Evolutionary conservation across 441 rosid species (phyloP).

Genomic region (Geranium incanum): DNA sequence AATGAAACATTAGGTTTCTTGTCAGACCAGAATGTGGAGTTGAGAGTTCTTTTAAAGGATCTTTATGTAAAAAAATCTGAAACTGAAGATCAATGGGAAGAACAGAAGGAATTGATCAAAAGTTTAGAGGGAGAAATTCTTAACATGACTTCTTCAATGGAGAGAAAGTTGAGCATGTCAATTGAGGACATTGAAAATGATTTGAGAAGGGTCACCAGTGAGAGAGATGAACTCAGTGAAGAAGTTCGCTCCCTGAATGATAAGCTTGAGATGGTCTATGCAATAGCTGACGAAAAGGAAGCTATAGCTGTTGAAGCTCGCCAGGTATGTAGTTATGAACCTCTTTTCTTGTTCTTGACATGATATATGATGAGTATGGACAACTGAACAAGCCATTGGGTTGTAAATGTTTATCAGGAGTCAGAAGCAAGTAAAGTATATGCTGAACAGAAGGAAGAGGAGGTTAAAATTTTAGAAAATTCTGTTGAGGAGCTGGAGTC

Average conservation of each 20-base stretch:
- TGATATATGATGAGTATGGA: background rate
- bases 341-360: slow-evolving; percentile 16
- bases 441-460: slow-evolving; percentile 87
- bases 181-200: slow-evolving; percentile 48
- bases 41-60: slow-evolving; percentile 56
- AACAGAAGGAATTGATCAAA: slow-evolving; percentile 58
- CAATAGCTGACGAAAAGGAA: slow-evolving; percentile 81
- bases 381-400: background rate
- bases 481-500: slow-evolving; percentile 90
- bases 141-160: slow-evolving; percentile 46
- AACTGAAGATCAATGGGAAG: slow-evolving; percentile 64
- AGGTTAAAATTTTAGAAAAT: slow-evolving; percentile 75
- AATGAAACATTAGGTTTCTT: slow-evolving; percentile 46
- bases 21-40: slow-evolving; percentile 62
- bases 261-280: slow-evolving; percentile 61
- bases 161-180: slow-evolving; percentile 38
- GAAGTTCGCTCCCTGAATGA: slow-evolving; percentile 57
- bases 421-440: slow-evolving; percentile 65
- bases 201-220: slow-evolving; percentile 36
- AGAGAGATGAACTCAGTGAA: slow-evolving; percentile 55
- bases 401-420: slow-evolving; percentile 39
- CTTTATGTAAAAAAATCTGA: slow-evolving; percentile 54
- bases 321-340: slow-evolving; percentile 42
- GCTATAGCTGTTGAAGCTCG: slow-evolving; percentile 79
- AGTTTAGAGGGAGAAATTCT: slow-evolving; percentile 71